Conservation (phyloP, 139 green algal species). For the Tetratostichococcus sp. region DNA sequence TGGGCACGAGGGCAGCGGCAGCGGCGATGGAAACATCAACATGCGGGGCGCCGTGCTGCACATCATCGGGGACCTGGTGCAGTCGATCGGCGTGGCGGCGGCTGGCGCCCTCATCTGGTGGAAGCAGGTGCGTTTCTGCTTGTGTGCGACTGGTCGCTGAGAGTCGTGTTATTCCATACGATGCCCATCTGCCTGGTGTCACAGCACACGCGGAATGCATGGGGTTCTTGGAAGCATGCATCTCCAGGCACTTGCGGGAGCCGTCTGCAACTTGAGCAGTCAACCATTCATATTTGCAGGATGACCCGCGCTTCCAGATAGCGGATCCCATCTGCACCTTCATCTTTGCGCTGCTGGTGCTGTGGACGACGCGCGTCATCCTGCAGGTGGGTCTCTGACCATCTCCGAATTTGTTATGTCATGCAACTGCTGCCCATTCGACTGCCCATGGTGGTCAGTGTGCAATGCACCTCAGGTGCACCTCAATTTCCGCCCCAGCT, state of each 20-base stretch:
- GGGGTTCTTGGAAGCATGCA: no score
- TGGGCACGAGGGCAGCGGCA: background rate
- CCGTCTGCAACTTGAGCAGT: background rate
- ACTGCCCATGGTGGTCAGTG: no score
- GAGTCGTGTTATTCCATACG: no score
- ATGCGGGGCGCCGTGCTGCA: conserved; percentile 80
- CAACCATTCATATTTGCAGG: no score
- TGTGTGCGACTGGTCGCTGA: no score
- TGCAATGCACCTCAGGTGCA: no score
- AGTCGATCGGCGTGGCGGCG: conserved; percentile 80
- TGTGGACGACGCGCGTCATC: conserved; percentile 77
- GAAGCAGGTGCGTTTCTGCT: conserved; percentile 45
- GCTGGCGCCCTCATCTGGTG: conserved; percentile 87
- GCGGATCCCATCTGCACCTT: conserved; percentile 92
- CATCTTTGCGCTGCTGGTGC: conserved; percentile 83
- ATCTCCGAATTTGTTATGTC: no score
- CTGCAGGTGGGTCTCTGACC: conserved; percentile 24
- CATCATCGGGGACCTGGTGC: conserved; percentile 89
- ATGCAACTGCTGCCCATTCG: no score
- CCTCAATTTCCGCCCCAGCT: no score
- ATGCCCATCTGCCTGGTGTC: no score
- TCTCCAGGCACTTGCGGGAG: background rate
- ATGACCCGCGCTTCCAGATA: conserved; percentile 24
- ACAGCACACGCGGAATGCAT: no score
- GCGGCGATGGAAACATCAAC: conserved; percentile 51